Evolutionary conservation across 2,329 filamentous ascomycete genomes (phyloP).

Genomic region (Zasmidium citrigriseum): DNA sequence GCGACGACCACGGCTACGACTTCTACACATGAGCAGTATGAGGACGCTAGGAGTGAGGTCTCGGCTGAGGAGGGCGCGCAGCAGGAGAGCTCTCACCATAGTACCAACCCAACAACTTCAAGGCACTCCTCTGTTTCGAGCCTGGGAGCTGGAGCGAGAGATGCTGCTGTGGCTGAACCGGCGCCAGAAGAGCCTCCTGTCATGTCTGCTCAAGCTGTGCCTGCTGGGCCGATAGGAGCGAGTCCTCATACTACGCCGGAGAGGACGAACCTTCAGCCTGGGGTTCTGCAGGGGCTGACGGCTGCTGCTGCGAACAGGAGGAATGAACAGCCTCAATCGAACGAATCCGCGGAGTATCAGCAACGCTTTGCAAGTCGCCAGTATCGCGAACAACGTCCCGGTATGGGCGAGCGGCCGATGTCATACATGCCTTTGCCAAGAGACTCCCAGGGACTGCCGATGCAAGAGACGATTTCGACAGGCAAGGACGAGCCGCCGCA

Average conservation of each 20-base stretch:
- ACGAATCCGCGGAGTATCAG: background rate
- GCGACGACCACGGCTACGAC: background rate
- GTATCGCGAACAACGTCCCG: conserved; percentile 14
- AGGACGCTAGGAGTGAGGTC: conserved; percentile 23
- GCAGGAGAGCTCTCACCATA: conserved; percentile 11
- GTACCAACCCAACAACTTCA: conserved; percentile 9
- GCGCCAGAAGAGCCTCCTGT: conserved; percentile 3
- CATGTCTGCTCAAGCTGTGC: conserved; percentile 20
- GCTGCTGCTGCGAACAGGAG: background rate
- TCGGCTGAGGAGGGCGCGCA: conserved; percentile 22
- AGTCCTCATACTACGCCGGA: background rate
- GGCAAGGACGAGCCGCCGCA: conserved; percentile 1
- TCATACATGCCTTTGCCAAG: conserved; percentile 30
- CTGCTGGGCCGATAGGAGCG: conserved; percentile 10
- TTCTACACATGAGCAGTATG: background rate
- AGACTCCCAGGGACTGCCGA: conserved; percentile 20
- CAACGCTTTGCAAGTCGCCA: conserved; percentile 23
- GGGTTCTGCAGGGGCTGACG: background rate
- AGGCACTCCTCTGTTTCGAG: conserved; percentile 31
- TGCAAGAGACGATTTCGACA: conserved; percentile 21
- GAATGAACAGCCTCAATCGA: background rate
- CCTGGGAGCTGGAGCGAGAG: conserved; percentile 14
- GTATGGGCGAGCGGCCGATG: conserved; percentile 25
- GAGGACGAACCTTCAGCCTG: background rate
- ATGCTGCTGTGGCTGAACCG: background rate